Evolutionary conservation across 2,329 filamentous ascomycete species (phyloP), one percentile per base, ranked within the genome.

Genomic region (Allantophomopsis cytisporea): DNA sequence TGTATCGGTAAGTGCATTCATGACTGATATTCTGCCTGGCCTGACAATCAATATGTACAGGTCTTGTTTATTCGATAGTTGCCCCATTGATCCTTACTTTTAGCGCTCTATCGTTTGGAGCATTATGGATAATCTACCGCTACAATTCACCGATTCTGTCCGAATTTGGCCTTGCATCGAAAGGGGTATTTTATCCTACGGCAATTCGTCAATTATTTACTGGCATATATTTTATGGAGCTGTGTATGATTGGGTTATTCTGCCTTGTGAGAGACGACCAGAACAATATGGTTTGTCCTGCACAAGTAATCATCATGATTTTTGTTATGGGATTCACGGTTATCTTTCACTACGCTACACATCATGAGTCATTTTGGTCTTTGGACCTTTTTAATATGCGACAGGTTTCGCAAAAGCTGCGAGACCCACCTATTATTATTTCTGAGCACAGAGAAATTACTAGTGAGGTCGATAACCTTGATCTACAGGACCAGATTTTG

Each of bases 111-210:
- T 95, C 89, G 0, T 96, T 96, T 57, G 72, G 73, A 36, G 66
- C 96, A 0, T 80, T 96, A 47, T 98, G 88, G 88, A 69, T 94
- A 35, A 88, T 91, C 1, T 87, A 96, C 57, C 77, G 89, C n/a
- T 96, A 96, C 61, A 89, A 91, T 49, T 39, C 38, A 39, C 43
- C 23, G 8, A 42, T 36, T 37, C 39, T 46, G 34, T 43, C 38
- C 20, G 31, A 41, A 42, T 16, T 39, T 37, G 28, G 40, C 31
- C 13, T 33, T 33, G 31, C 15, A 5, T 33, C 31, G 5, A 33
- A 33, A 7, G 89, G 89, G 36, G 70, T 94, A 1, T 50, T 50
- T 33, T 50, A 43, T 28, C 45, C 44, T 6, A 47, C 31, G 10
- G 43, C 44, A 17, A 48, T 50, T 36, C 38, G 39, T 16, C 41